phyloP scores from a whole-genome alignment of 495 filamentous ascomycete genomes.

The Daldinia decipiens region DNA sequence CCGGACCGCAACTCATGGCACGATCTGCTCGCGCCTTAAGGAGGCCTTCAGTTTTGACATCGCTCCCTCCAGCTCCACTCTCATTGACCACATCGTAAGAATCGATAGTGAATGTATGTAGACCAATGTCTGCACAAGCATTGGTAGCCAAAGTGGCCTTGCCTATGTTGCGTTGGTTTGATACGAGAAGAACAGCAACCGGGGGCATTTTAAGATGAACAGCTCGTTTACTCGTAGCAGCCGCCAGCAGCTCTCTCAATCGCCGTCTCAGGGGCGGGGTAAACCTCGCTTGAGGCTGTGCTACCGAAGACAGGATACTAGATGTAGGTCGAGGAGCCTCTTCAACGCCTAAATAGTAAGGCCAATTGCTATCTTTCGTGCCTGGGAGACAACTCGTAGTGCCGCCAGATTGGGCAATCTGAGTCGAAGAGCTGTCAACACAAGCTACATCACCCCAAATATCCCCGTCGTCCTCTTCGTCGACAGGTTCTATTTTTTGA shows the following conservation, averaged over 20 bases:
- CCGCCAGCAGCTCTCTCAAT: slow-evolving; percentile 85
- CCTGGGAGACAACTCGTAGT: slow-evolving; percentile 81
- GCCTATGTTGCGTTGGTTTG: slow-evolving; percentile 90
- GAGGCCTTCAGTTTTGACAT: slow-evolving; percentile 92
- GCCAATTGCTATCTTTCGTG: slow-evolving; percentile 78
- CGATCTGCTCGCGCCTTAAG: slow-evolving; percentile 87
- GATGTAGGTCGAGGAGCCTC: slow-evolving; percentile 56
- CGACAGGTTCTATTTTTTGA: slow-evolving; percentile 62
- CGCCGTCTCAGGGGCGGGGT: slow-evolving; percentile 76
- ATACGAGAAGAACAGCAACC: slow-evolving; percentile 84
- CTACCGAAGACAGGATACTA: slow-evolving; percentile 53
- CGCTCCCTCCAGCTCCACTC: slow-evolving; percentile 82
- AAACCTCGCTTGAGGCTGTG: slow-evolving; percentile 53
- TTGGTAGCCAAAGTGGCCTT: slow-evolving; percentile 78
- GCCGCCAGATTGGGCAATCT: slow-evolving; percentile 87
- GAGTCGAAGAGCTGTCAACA: slow-evolving; percentile 83
- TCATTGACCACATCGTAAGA: slow-evolving; percentile 94
- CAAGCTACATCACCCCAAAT: slow-evolving; percentile 84
- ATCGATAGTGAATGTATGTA: slow-evolving; percentile 90
- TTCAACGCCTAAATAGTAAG: slow-evolving; percentile 83
- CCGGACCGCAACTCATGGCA: slow-evolving; percentile 85
- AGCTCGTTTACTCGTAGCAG: slow-evolving; percentile 87
- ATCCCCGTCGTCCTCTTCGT: slow-evolving; percentile 63
- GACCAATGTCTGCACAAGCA: slow-evolving; percentile 87
- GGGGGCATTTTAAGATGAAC: slow-evolving; percentile 87